Percentiles rank a stretch among this genome's conserved stretches.
Conservation (phyloP, 1,284 basidiomycete genomes). For the Ustilago loliicola region DNA sequence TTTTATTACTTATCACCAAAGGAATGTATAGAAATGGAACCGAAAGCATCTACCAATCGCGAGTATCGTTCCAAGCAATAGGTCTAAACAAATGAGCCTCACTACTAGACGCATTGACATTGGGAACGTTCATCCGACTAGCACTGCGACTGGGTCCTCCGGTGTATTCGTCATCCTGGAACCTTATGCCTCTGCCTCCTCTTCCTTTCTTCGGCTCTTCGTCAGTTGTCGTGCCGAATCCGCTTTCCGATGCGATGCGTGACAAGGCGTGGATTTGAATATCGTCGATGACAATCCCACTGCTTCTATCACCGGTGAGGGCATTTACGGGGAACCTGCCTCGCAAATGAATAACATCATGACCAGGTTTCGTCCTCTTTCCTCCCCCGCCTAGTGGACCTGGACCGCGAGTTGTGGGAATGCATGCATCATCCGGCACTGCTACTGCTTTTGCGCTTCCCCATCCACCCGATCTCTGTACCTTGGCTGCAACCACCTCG, state of each 20-base stretch:
- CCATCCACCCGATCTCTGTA: slow-evolving; percentile 50
- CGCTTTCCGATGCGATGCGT: background rate
- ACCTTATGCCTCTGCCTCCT: slow-evolving; percentile 9
- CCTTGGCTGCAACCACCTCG: slow-evolving; percentile 34
- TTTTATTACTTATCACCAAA: background rate
- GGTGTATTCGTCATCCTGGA: background rate
- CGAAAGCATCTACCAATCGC: slow-evolving; percentile 5
- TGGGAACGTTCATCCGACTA: slow-evolving; percentile 19
- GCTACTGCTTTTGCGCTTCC: slow-evolving; percentile 42
- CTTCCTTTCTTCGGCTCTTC: background rate
- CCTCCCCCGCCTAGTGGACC: slow-evolving; percentile 56
- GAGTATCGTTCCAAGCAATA: slow-evolving; percentile 5
- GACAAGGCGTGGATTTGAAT: slow-evolving; percentile 29
- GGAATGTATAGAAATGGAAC: background rate
- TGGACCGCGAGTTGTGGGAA: slow-evolving; percentile 51
- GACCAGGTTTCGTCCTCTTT: slow-evolving; percentile 23
- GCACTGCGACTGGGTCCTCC: slow-evolving; percentile 9
- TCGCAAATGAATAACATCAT: slow-evolving; percentile 31
- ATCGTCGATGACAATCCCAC: slow-evolving; percentile 35
- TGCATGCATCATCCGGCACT: slow-evolving; percentile 52
- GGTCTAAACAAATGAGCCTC: slow-evolving; percentile 34
- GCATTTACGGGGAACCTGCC: slow-evolving; percentile 44
- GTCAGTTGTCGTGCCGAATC: background rate
- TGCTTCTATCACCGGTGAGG: slow-evolving; percentile 10
- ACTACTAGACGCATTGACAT: slow-evolving; percentile 19